Percentiles rank a stretch among this genome's conserved stretches.
These are phyloP conservation scores for Flagelloscypha sp. DNA, from an alignment of 768 basidiomycete species.

Conservation along the genomic window DNA sequence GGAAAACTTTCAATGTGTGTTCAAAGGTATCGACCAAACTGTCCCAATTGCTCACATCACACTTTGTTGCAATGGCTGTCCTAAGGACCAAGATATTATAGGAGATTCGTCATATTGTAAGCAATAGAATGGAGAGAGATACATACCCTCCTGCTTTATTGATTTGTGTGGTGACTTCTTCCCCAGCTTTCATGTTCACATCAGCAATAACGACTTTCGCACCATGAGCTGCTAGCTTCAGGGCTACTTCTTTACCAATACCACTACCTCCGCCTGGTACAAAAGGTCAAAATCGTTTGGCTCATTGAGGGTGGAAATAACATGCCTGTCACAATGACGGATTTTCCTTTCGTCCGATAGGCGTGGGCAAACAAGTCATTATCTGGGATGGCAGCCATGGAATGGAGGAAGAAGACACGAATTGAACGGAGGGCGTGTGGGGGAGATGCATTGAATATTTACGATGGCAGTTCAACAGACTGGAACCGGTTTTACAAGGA, in stretches of 20 bases:
- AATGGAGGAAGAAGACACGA: too few species aligned
- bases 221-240: slow-evolving; percentile 19
- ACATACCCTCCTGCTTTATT: slow-evolving; percentile 18
- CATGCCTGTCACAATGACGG: slow-evolving; percentile 20
- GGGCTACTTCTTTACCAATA: slow-evolving; percentile 18
- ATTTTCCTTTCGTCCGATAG: slow-evolving; percentile 13
- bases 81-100: slow-evolving; percentile 3
- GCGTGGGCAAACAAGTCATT: slow-evolving; percentile 15
- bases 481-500: too few species aligned
- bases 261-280: slow-evolving; percentile 15
- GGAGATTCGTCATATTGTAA: neutral
- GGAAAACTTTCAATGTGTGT: slow-evolving; percentile 1
- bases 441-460: too few species aligned
- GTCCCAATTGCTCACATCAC: slow-evolving; percentile 5
- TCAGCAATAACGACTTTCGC: slow-evolving; percentile 25
- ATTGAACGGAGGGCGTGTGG: too few species aligned
- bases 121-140: neutral
- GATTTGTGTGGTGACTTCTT: slow-evolving; percentile 12
- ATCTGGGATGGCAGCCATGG: slow-evolving; percentile 19
- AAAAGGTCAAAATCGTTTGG: neutral
- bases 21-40: slow-evolving; percentile 3
- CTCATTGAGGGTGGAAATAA: neutral
- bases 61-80: slow-evolving; percentile 3
- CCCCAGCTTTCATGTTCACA: slow-evolving; percentile 15
- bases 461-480: too few species aligned